phyloP scores from a whole-genome alignment of 805 yeast genomes.

The Suhomyces prunicola region DNA sequence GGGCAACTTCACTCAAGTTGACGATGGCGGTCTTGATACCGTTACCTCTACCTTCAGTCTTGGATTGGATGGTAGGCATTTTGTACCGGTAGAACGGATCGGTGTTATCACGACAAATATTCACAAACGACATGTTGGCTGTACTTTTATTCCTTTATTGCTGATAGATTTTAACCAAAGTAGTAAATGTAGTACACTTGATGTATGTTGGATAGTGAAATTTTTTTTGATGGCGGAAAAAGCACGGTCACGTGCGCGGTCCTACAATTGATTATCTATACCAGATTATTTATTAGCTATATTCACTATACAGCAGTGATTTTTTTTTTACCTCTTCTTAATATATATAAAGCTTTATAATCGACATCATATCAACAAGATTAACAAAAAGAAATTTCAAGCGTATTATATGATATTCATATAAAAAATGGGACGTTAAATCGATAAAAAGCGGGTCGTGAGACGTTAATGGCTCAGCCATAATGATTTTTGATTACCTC shows the following conservation, averaged over 20 bases:
- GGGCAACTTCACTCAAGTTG: slow-evolving; percentile 87
- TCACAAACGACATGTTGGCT: slow-evolving; percentile 72
- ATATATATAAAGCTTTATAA: neutral
- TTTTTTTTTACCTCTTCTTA: neutral
- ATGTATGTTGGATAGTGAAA: neutral
- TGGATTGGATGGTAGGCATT: slow-evolving; percentile 97
- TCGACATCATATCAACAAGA: neutral
- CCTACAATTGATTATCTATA: neutral
- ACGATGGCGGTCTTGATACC: slow-evolving; percentile 96
- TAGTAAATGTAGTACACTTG: neutral
- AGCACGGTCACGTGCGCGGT: neutral
- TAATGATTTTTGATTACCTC: neutral
- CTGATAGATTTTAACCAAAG: neutral
- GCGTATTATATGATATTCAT: neutral
- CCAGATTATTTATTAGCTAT: slow-evolving; percentile 1
- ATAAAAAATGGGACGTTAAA: neutral
- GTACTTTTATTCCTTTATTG: neutral
- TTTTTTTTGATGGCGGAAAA: slow-evolving; percentile 1
- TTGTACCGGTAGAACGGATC: slow-evolving; percentile 99
- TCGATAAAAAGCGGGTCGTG: neutral
- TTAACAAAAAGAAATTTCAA: neutral
- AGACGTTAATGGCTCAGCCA: neutral
- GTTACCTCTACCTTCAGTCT: slow-evolving; percentile 98
- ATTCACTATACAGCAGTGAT: neutral
- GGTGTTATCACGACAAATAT: slow-evolving; percentile 93